These are phyloP conservation scores for Spathaspora hagerdaliae DNA, from an alignment of 805 yeast species.

Conservation along the genomic window DNA sequence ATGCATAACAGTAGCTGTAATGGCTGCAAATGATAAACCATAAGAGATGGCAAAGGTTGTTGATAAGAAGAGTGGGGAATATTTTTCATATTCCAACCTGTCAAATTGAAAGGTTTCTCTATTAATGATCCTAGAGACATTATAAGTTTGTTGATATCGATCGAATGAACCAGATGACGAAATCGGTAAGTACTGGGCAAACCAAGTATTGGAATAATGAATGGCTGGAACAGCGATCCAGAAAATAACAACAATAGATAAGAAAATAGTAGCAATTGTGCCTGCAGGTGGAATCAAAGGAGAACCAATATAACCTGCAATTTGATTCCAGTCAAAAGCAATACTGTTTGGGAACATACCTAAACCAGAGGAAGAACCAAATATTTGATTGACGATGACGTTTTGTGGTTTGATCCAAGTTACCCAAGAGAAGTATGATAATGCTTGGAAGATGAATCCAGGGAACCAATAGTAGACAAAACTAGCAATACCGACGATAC, in stretches of 20 bases:
- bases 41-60: slow-evolving; percentile 57
- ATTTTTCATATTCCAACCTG: slow-evolving; percentile 44
- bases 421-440: slow-evolving; percentile 60
- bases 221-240: slow-evolving; percentile 51
- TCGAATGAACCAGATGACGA: slow-evolving; percentile 44
- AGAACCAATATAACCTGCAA: slow-evolving; percentile 53
- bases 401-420: slow-evolving; percentile 65
- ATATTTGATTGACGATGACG: slow-evolving; percentile 58
- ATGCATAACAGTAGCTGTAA: slow-evolving; percentile 58
- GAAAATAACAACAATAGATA: slow-evolving; percentile 44
- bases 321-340: slow-evolving; percentile 67
- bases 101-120: slow-evolving; percentile 37
- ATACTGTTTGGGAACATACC: slow-evolving; percentile 62
- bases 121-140: slow-evolving; percentile 47
- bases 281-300: slow-evolving; percentile 64
- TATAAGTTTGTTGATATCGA: slow-evolving; percentile 45
- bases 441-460: slow-evolving; percentile 52
- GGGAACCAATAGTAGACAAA: slow-evolving; percentile 60
- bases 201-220: slow-evolving; percentile 56
- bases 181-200: slow-evolving; percentile 57
- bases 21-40: slow-evolving; percentile 57
- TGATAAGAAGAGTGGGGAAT: slow-evolving; percentile 63
- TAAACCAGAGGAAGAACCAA: slow-evolving; percentile 59
- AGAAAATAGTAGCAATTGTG: slow-evolving; percentile 43
- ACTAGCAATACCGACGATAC: slow-evolving; percentile 33